Percentiles rank a stretch among this genome's conserved stretches.
Evolutionary conservation across 768 basidiomycete genomes (phyloP).

Genomic region (Boletus rubroflammeus): DNA sequence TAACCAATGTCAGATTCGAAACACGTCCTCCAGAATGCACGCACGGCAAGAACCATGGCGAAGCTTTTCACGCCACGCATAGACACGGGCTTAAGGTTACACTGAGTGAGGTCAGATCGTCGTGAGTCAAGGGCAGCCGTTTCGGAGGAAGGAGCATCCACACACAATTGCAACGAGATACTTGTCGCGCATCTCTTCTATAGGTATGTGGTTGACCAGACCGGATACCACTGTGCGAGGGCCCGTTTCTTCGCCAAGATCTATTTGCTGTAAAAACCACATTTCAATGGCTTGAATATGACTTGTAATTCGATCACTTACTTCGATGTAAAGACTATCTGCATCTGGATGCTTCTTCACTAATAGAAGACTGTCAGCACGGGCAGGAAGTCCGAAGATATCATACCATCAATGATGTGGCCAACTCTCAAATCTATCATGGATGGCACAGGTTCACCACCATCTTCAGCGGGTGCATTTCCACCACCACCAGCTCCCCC

Average conservation of each 20-base stretch:
- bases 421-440: slow-evolving; percentile 98
- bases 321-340: slow-evolving; percentile 95
- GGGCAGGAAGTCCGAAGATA: not conserved
- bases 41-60: slow-evolving; percentile 93
- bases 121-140: not conserved
- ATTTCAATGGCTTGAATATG: not conserved
- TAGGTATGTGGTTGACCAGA: slow-evolving; percentile 92
- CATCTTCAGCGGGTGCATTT: slow-evolving; percentile 50
- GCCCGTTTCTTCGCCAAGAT: slow-evolving; percentile 91
- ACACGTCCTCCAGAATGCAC: slow-evolving; percentile 19
- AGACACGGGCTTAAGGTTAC: slow-evolving; percentile 91
- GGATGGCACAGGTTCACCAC: slow-evolving; percentile 82
- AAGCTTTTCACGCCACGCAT: slow-evolving; percentile 99
- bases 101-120: slow-evolving; percentile 39
- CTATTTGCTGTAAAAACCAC: slow-evolving; percentile 69
- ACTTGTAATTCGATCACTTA: slow-evolving; percentile 25
- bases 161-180: slow-evolving; percentile 80
- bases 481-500: slow-evolving; percentile 28
- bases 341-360: slow-evolving; percentile 97
- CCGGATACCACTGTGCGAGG: slow-evolving; percentile 97
- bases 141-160: not conserved
- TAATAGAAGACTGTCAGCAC: slow-evolving; percentile 30
- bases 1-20: not conserved
- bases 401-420: slow-evolving; percentile 82
- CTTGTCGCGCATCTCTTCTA: slow-evolving; percentile 87